A percentile compares a stretch with the other conserved stretches of the same genome.
Conservation (phyloP, 2,329 filamentous ascomycete genomes). For the Cladosporium sp. region DNA sequence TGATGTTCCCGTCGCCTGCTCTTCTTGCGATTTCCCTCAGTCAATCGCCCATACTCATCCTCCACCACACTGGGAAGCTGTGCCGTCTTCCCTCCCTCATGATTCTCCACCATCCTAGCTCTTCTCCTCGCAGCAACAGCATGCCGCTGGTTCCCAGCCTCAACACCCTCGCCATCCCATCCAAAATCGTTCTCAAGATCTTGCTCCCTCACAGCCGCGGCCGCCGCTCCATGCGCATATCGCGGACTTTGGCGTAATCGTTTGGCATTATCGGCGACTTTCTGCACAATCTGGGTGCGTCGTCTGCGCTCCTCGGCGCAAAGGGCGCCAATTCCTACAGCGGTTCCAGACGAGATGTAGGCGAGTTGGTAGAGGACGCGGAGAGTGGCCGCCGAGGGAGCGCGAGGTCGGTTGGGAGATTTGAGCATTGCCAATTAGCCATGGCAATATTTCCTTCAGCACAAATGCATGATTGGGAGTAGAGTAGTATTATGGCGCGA, state of each 20-base stretch:
- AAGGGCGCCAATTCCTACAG: conserved; percentile 30
- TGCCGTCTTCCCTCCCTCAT: conserved; percentile 12
- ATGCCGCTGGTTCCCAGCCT: not conserved
- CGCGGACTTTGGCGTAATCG: conserved; percentile 28
- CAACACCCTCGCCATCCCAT: not conserved
- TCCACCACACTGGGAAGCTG: conserved; percentile 28
- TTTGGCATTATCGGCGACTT: conserved; percentile 34
- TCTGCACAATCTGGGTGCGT: conserved; percentile 29
- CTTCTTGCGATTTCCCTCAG: conserved; percentile 7
- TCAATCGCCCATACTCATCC: conserved; percentile 20
- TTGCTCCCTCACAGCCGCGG: conserved; percentile 13
- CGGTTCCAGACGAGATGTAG: conserved; percentile 37
- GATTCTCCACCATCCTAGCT: not conserved
- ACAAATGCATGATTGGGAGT: not conserved
- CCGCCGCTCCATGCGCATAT: conserved; percentile 22
- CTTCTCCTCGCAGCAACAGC: not conserved
- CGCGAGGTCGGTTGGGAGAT: conserved; percentile 21
- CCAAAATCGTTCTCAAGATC: conserved; percentile 4
- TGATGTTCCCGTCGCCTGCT: not conserved
- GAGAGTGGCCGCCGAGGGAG: conserved; percentile 33
- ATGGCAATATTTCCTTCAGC: not conserved
- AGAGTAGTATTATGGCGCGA: not conserved
- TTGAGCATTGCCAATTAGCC: conserved; percentile 8
- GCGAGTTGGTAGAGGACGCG: conserved; percentile 35
- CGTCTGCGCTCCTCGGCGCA: conserved; percentile 34